Base-by-base conservation (phyloP, 192 early-diverging fungal genomes). In the Phycomyces blakesleeanus region DNA sequence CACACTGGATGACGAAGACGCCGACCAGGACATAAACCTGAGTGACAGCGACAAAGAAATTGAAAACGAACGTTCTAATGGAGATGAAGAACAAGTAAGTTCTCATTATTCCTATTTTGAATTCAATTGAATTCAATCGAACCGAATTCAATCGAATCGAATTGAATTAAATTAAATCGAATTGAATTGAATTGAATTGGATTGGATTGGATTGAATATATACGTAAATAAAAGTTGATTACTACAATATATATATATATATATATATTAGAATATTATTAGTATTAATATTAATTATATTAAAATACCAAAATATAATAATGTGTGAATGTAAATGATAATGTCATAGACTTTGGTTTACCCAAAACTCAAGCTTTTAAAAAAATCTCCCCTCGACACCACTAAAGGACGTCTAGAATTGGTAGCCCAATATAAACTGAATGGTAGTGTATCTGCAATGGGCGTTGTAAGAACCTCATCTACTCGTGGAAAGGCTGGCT, bases 371-470 rank as follows among this genome's bases (percentile, higher is more conserved):
- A 67, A 55, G 50, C 63, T 69, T 18, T 41, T 70, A 11, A 37
- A 55, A n/a, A 51, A 57, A 12, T 18, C 27, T 42, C 55, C 47
- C 18, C 20, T 47, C 6, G 70, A 65, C 18, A 52, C n/a, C 1
- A 55, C 63, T 56, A 63, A 74, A n/a, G 85, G 79, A 10, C 69
- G 76, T n/a, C 67, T 93, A 37, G 84, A 90, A 49, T 73, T 92
- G 7, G 67, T 85, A 9, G 64, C 78, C 20, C 75, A 85, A 60
- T 89, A 85, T 70, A 78, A 80, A 47, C 78, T 93, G 15, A 78
- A 83, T 53, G 91, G 91, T 6, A 82, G 78, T 51, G 74, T 92
- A 26, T 77, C 87, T 1, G 86, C 88, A 9, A 84, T 92, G 63
- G 89, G 86, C 11, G 81, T 79, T 18, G 85, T 93, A 9, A 69